A percentile compares a stretch with the other conserved stretches of the same genome.
Evolutionary conservation across 2,329 filamentous ascomycete species (phyloP).

Genomic region (Bisporella sp.): DNA sequence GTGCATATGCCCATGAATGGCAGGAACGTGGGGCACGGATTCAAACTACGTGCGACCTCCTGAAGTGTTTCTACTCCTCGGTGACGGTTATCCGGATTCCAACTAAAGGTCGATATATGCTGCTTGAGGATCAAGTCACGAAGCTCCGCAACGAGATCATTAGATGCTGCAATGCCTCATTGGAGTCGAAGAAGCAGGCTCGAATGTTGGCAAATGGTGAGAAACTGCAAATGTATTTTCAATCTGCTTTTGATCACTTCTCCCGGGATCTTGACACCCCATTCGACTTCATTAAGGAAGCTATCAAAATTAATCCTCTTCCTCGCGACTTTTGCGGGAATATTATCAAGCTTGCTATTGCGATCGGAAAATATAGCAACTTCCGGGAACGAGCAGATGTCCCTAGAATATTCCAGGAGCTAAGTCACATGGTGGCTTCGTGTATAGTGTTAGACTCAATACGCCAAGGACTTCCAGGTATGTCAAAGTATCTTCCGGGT

Average conservation of each 20-base stretch:
- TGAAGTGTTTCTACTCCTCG: constrained; percentile 43
- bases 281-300: constrained; percentile 44
- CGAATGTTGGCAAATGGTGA: constrained; percentile 41
- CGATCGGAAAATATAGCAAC: constrained; percentile 26
- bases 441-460: no score
- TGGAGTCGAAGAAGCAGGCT: constrained; percentile 34
- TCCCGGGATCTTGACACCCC: constrained; percentile 35
- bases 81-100: constrained; percentile 43
- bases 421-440: no score
- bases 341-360: constrained; percentile 40
- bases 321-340: constrained; percentile 41
- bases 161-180: constrained; percentile 33
- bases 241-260: constrained; percentile 44
- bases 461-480: no score
- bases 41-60: constrained; percentile 37
- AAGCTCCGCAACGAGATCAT: constrained; percentile 38
- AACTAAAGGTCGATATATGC: constrained; percentile 34
- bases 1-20: constrained; percentile 37
- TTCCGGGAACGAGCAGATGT: constrained; percentile 17
- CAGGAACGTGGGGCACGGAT: constrained; percentile 33
- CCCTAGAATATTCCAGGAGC: constrained; percentile 33
- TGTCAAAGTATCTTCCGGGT: no score
- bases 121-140: constrained; percentile 42
- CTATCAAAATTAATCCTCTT: constrained; percentile 38
- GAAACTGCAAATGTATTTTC: constrained; percentile 39